Evolutionary conservation across 208 protist species (phyloP), one percentile per base, ranked within the genome.

Genomic region (Leishmania gerbilli): DNA sequence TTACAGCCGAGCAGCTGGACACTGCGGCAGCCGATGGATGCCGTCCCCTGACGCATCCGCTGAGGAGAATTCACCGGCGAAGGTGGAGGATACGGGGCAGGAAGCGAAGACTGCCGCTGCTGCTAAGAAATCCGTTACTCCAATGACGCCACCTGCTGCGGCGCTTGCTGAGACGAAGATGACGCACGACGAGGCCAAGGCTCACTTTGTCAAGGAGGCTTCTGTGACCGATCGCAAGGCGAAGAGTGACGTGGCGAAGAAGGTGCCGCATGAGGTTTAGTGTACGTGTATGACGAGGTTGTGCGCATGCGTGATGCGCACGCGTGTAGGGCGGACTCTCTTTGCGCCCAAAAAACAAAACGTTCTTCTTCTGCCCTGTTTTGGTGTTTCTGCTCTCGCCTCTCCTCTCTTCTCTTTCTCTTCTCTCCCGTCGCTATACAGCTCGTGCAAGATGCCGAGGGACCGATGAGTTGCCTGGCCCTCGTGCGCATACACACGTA

Each of bases 161-260:
- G 74, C 27, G 74, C 37, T 8, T 40, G 51, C 72, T 21, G 53
- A 40, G 56, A 17, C 34, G 53, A 19, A 27, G 15, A 27, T 53
- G 37, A 51, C 53, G 60, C 71, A 60, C 34, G 19, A 42, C 55
- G 77, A 34, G 31, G 68, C 60, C 49, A 74, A 67, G 31, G n/a
- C 42, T n/a, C 68, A 76, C 58, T 49, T 85, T 56, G 40, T 79
- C 62, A 77, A 78, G 64, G 11, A 53, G 19, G 71, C 76, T 56
- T 68, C 71, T 13, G 69, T n/a, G 71, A 60, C 37, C 53, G 77
- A 72, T 31, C 74, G 56, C 56, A 65, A 77, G 40, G 62, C 76
- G 51, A 45, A 31, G 2, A 37, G 78, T 51, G 71, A 75, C 31
- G 71, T 74, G 71, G 62, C 47, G 58, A 77, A 79, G 79, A 80